Base-by-base conservation (phyloP, 2,329 filamentous ascomycete species). In the Aspergillus ruber region DNA sequence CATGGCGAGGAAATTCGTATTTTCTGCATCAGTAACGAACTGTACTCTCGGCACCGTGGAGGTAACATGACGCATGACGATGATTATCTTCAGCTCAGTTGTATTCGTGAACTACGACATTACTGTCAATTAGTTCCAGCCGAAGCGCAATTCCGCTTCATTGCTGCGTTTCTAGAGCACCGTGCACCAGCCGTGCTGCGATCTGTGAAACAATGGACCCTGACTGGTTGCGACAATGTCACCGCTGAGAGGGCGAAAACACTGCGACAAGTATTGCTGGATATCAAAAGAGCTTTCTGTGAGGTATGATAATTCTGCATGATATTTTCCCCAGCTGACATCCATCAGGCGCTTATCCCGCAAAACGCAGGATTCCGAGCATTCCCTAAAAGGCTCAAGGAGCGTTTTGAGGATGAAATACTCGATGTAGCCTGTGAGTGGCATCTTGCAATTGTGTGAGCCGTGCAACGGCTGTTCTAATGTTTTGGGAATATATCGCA, bases 101-200 rank as follows among this genome's bases (percentile, higher is more conserved):
- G 53, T 4, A 56, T 60, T n/a, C 45, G 27, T 3, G 43, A 54
- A 3, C 45, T 60, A n/a, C 56, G 56, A 17, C 44, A 21, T 1
- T 55, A 57, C 43, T 60, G 56, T 32, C 56, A 56, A 33, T 43
- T 46, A 1, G 49, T 60, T 10, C 55, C 52, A 4, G 52, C 57
- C 12, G 51, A 55, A 1, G 46, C 51, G 12, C 57, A 58, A 23
- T 42, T 56, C 3, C 49, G 48, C 0, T 42, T 46, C 27, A 46
- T 46, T 8, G 23, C 38, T 2, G 38, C 38, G 2, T 60, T 53
- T 40, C 44, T 58, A 6, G 21, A 49, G 9, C 40, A 51, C 13
- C 36, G 39, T 8, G 43, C 56, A 2, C 54, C 57, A 3, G 55
- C 50, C 2, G 15, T 52, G 18, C 15, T 60, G n/a, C 33, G 43